phyloP scores from a whole-genome alignment of 179 eudicot genomes.

The Actinidia chinensis region DNA sequence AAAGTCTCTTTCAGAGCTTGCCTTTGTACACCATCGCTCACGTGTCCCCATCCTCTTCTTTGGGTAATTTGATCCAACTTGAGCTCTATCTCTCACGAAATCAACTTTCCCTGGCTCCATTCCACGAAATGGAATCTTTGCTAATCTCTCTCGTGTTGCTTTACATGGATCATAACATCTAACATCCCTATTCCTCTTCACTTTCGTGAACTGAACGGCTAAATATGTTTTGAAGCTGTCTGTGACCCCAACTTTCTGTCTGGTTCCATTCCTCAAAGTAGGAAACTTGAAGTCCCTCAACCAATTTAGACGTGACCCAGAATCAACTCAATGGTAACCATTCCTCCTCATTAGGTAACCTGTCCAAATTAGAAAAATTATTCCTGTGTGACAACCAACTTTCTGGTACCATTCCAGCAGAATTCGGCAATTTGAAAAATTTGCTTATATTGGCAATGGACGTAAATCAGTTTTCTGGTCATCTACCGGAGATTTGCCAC shows the following conservation, averaged over 20 bases:
- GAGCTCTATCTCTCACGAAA: conserved; percentile 4
- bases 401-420: conserved; percentile 9
- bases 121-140: not conserved
- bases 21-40: conserved; percentile 14
- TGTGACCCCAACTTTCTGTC: conserved; percentile 25
- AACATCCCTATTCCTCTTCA: conserved; percentile 33
- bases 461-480: conserved; percentile 39
- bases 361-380: conserved; percentile 12
- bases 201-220: conserved; percentile 34
- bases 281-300: not conserved
- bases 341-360: conserved; percentile 33
- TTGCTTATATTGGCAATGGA: conserved; percentile 26
- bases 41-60: conserved; percentile 27
- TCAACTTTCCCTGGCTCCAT: not conserved
- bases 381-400: conserved; percentile 12
- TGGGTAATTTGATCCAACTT: conserved; percentile 19
- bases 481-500: conserved; percentile 44
- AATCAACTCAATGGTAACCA: conserved; percentile 7
- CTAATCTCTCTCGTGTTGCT: conserved; percentile 21
- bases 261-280: not conserved
- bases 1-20: conserved; percentile 11
- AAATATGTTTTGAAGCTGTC: conserved; percentile 24
- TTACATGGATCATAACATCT: conserved; percentile 9
- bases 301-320: not conserved
- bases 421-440: conserved; percentile 12